Base-by-base conservation (phyloP, 192 early-diverging fungal genomes). In the Umbelopsis sp. region DNA sequence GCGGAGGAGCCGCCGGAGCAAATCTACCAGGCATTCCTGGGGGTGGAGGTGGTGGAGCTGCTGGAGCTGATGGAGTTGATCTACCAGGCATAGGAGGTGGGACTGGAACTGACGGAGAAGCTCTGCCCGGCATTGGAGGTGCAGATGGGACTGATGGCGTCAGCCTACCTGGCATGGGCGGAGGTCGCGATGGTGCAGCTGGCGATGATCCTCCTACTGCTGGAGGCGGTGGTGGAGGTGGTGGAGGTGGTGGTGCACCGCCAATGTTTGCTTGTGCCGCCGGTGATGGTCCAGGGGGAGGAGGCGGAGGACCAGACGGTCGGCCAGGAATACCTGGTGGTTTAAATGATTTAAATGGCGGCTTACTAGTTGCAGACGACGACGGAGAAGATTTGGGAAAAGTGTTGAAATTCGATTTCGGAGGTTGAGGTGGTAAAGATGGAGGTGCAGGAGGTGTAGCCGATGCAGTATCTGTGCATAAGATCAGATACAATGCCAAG, bases 81-180 rank as follows among this genome's bases (percentile, higher is more conserved):
- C 21, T 52, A 10, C 21, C 21, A 25, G 51, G 51, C 51, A 52
- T 52, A 12, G 51, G 51, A 11, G 16, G 21, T 8, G 21, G 23
- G 4, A 10, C 30, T 71, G 27, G 18, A 7, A 20, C 22, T 44
- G 9, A 55, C 13, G 47, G 8, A 4, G 20, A 6, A 11, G 61
- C 9, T 13, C 51, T 25, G 5, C 51, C 51, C 1, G 51, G 51
- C 51, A 52, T 45, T 70, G 69, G 16, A 61, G 71, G 67, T 27
- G 75, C 66, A 15, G 67, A 12, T 9, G 64, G 55, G 4, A 37
- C 7, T 23, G 71, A 46, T 46, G 75, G 71, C 45, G 53, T 35
- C 15, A 70, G 37, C 25, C 51, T 21, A 1, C 51, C 51, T 15
- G 67, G 33, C 30, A 41, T 16, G 16, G 45, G 41, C 15, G 16